A percentile compares a stretch with the other conserved stretches of the same genome.
Conservation (phyloP, 768 basidiomycete species). For the Phanerodontia chrysosporium region DNA sequence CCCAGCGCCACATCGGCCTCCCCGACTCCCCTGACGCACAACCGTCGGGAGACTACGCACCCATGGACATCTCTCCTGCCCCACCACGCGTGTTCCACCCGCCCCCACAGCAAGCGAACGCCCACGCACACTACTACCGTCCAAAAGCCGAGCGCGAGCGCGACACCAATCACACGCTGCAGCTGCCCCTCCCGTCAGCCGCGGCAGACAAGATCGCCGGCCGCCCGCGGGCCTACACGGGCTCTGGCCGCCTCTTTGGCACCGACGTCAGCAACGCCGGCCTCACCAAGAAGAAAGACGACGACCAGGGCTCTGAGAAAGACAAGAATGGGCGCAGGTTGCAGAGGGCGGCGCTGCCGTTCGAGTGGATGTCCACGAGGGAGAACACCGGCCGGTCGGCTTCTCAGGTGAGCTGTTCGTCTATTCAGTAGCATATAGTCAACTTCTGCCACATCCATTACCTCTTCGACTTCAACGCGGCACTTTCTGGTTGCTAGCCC, state of each 20-base stretch:
- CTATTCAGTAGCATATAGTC: slow-evolving; percentile 1
- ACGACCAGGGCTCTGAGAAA: slow-evolving; percentile 30
- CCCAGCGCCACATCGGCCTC: slow-evolving; percentile 34
- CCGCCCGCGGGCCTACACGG: slow-evolving; percentile 66
- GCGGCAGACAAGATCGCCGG: slow-evolving; percentile 13
- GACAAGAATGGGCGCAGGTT: slow-evolving; percentile 44
- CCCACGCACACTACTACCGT: neutral
- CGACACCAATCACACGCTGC: slow-evolving; percentile 23
- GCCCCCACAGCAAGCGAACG: neutral
- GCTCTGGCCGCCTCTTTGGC: slow-evolving; percentile 65
- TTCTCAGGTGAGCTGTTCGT: neutral
- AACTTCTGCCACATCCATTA: neutral
- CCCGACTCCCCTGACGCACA: slow-evolving; percentile 40
- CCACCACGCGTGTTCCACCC: slow-evolving; percentile 21
- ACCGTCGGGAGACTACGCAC: slow-evolving; percentile 41
- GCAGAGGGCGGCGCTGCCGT: slow-evolving; percentile 61
- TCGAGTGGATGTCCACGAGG: slow-evolving; percentile 46
- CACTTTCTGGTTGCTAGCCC: neutral
- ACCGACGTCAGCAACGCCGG: slow-evolving; percentile 61
- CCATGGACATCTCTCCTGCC: slow-evolving; percentile 83
- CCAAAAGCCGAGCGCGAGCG: slow-evolving; percentile 25
- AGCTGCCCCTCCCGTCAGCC: neutral
- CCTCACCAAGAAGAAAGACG: slow-evolving; percentile 29
- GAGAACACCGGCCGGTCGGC: slow-evolving; percentile 1
- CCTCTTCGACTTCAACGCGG: neutral